Evolutionary conservation across 2,329 filamentous ascomycete species (phyloP).

Genomic region (Sporothrix luriei): DNA sequence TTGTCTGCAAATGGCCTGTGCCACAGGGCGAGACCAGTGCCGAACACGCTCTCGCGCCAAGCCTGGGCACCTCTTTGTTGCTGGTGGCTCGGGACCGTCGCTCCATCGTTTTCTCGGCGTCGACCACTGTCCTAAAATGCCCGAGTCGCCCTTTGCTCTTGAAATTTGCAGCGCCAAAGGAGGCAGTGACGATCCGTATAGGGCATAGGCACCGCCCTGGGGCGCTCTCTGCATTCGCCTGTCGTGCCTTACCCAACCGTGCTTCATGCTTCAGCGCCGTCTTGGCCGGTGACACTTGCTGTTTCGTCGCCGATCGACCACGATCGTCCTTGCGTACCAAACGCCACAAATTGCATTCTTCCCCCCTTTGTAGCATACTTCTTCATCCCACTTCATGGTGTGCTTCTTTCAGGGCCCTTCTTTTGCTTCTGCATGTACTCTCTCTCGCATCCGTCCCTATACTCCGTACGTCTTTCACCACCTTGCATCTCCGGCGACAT

Average conservation of each 20-base stretch:
- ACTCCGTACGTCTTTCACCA: not conserved
- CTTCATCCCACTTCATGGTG: not conserved
- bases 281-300: slow-evolving; percentile 31
- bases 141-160: not conserved
- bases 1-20: not conserved
- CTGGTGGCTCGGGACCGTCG: not conserved
- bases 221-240: not conserved
- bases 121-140: not conserved
- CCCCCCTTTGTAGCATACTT: not conserved
- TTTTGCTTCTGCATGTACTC: not conserved
- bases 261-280: slow-evolving; percentile 23
- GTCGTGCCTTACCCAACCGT: slow-evolving; percentile 28
- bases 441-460: not conserved
- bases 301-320: slow-evolving; percentile 31
- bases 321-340: slow-evolving; percentile 30
- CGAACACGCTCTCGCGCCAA: not conserved
- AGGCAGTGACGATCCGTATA: too few species aligned
- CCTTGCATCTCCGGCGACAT: not conserved
- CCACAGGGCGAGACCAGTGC: not conserved
- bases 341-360: slow-evolving; percentile 27
- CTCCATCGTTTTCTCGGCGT: not conserved
- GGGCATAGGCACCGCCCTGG: too few species aligned
- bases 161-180: not conserved
- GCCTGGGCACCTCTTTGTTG: slow-evolving; percentile 1
- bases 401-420: too few species aligned